Percentiles rank a stretch among this genome's conserved stretches.
These are phyloP conservation scores for Colletotrichum chrysophilum DNA, from an alignment of 2,329 filamentous ascomycete genomes.

Conservation along the genomic window DNA sequence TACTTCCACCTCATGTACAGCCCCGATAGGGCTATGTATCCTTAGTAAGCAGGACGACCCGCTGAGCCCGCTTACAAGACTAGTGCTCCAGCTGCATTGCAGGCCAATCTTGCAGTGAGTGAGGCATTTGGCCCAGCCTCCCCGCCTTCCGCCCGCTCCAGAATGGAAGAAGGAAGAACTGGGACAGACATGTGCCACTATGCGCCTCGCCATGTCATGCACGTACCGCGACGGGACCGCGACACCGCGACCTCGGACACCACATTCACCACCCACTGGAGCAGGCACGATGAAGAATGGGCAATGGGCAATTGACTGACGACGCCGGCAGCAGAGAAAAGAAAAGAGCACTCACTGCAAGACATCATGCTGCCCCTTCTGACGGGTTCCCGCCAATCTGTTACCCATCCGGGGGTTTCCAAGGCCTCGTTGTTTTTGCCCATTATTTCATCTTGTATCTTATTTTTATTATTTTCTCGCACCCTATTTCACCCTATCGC, in stretches of 20 bases:
- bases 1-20: background rate
- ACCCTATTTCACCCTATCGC: background rate
- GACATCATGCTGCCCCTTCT: background rate
- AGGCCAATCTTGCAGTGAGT: background rate
- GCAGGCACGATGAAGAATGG: background rate
- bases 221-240: background rate
- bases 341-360: background rate
- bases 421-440: background rate
- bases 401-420: too few relatives aligned
- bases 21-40: background rate
- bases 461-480: background rate
- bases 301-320: background rate
- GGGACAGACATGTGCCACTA: background rate
- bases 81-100: background rate
- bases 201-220: constrained; percentile 6
- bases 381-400: background rate
- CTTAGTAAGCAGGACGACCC: constrained; percentile 1
- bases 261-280: background rate
- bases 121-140: background rate
- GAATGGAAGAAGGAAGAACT: constrained; percentile 1
- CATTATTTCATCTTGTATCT: background rate
- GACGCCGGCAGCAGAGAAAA: background rate
- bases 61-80: background rate
- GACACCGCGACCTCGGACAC: background rate
- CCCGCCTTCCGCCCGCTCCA: constrained; percentile 1